Evolutionary conservation across 768 basidiomycete species (phyloP).

Genomic region (Neoboletus brunneissimus): DNA sequence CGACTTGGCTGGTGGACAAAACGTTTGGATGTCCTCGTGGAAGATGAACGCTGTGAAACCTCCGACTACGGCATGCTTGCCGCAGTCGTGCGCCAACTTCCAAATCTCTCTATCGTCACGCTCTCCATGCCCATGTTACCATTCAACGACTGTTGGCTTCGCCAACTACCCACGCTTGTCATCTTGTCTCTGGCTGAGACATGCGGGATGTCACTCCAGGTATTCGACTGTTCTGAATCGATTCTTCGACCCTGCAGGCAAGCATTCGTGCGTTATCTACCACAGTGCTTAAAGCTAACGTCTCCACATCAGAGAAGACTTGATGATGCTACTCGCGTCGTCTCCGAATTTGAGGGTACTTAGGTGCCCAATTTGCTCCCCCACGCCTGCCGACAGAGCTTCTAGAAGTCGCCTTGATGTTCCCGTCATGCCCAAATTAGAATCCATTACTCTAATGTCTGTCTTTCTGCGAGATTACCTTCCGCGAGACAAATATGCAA

Average conservation of each 20-base stretch:
- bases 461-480: conserved; percentile 32
- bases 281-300: not conserved
- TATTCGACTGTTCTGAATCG: conserved; percentile 32
- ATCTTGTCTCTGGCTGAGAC: conserved; percentile 24
- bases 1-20: conserved; percentile 28
- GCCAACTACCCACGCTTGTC: conserved; percentile 23
- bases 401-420: conserved; percentile 19
- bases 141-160: conserved; percentile 26
- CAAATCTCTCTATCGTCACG: conserved; percentile 25
- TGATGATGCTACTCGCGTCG: conserved; percentile 26
- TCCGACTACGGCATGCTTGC: conserved; percentile 25
- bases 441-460: conserved; percentile 27
- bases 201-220: conserved; percentile 25
- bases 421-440: conserved; percentile 27
- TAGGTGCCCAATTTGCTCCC: conserved; percentile 28
- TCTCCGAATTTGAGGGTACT: conserved; percentile 29
- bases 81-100: conserved; percentile 22
- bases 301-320: conserved; percentile 22
- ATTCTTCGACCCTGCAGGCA: conserved; percentile 29
- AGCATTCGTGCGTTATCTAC: conserved; percentile 2
- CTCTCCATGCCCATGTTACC: conserved; percentile 29
- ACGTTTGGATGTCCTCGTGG: conserved; percentile 25
- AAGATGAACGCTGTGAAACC: conserved; percentile 25
- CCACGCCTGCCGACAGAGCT: conserved; percentile 21
- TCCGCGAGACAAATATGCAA: conserved; percentile 25